Evolutionary conservation across 805 yeast genomes (phyloP).

Genomic region (Tetrapisispora fleetii): DNA sequence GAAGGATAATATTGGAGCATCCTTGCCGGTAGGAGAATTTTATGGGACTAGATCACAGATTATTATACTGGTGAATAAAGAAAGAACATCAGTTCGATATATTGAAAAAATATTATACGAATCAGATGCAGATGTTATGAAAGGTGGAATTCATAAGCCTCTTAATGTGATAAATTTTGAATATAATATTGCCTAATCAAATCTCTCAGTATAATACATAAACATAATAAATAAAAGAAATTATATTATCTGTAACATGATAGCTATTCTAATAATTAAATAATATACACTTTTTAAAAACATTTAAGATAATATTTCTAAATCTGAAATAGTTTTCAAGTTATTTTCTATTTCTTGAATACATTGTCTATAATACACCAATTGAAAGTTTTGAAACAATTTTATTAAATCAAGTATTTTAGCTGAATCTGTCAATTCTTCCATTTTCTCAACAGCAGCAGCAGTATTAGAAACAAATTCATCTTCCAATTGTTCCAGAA

Average conservation of each 20-base stretch:
- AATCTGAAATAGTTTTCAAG: conserved; percentile 32
- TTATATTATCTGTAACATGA: neutral
- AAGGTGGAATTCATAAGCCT: neutral
- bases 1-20: conserved; percentile 23
- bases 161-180: conserved; percentile 20
- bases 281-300: neutral
- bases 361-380: conserved; percentile 50
- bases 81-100: conserved; percentile 41
- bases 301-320: conserved; percentile 8
- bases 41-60: conserved; percentile 91
- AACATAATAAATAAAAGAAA: neutral
- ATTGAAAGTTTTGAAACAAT: conserved; percentile 59
- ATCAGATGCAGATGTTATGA: conserved; percentile 30
- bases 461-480: conserved; percentile 73
- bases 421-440: conserved; percentile 56
- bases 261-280: neutral
- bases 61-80: conserved; percentile 47
- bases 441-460: conserved; percentile 71
- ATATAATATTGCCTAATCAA: conserved; percentile 9
- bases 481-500: conserved; percentile 57
- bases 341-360: conserved; percentile 38
- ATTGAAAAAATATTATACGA: conserved; percentile 52
- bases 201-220: neutral
- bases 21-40: conserved; percentile 38
- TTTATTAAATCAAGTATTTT: conserved; percentile 55